These are phyloP conservation scores for Apodospora peruviana DNA, from an alignment of 495 filamentous ascomycete species.

Conservation along the genomic window DNA sequence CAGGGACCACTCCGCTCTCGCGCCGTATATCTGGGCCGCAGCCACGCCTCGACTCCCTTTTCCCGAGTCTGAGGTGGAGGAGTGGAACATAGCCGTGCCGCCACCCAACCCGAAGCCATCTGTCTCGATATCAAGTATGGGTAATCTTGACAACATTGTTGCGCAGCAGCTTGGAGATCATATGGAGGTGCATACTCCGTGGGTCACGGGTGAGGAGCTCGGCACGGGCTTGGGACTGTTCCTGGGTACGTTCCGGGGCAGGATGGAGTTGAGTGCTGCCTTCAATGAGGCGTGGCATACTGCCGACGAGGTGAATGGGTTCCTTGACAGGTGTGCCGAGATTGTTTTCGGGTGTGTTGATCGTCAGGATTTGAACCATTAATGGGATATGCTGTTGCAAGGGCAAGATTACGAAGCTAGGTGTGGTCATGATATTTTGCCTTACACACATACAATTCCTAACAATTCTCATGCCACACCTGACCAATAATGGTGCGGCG, in stretches of 20 bases:
- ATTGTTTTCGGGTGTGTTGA: neutral
- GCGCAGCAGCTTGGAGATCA: neutral
- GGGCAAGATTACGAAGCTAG: no score
- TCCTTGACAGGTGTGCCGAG: neutral
- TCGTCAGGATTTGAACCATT: no score
- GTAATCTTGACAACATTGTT: constrained; percentile 25
- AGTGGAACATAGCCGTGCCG: constrained; percentile 20
- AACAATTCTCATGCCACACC: no score
- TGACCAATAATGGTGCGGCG: no score
- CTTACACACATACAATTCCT: no score
- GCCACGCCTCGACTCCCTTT: constrained; percentile 13
- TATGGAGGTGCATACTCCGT: constrained; percentile 25
- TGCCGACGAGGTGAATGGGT: neutral
- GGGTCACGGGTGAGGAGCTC: constrained; percentile 38
- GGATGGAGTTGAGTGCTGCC: constrained; percentile 27
- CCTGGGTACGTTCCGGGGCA: constrained; percentile 30
- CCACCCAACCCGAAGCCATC: constrained; percentile 23
- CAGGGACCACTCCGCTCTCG: constrained; percentile 3
- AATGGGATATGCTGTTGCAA: no score
- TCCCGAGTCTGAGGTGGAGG: constrained; percentile 9
- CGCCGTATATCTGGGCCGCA: constrained; percentile 19
- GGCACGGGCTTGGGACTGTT: constrained; percentile 34
- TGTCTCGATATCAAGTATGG: constrained; percentile 37
- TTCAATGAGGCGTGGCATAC: constrained; percentile 29
- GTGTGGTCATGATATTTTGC: no score